phyloP scores from a whole-genome alignment of 208 protist genomes.

The Leishmania mexicana region DNA sequence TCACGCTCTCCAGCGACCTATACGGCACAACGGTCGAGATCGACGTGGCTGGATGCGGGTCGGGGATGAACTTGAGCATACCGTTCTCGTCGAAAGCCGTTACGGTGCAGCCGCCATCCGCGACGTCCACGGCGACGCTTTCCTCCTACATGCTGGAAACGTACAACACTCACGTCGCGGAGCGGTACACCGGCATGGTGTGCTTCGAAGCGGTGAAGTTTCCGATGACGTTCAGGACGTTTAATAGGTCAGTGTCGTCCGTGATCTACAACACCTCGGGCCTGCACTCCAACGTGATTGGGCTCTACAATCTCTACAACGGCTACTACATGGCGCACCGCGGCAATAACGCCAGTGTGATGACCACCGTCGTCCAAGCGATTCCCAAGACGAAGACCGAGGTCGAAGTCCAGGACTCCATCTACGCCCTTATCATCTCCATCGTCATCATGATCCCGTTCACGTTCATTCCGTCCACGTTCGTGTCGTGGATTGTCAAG shows the following conservation, averaged over 20 bases:
- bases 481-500: constrained; percentile 77
- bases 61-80: constrained; percentile 24
- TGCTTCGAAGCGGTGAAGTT: constrained; percentile 34
- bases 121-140: constrained; percentile 21
- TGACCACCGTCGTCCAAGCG: constrained; percentile 31
- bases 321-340: constrained; percentile 30
- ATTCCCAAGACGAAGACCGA: constrained; percentile 53
- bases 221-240: not conserved
- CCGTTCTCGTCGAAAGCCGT: constrained; percentile 27
- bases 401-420: constrained; percentile 25
- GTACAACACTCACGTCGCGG: constrained; percentile 41
- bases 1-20: constrained; percentile 43
- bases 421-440: constrained; percentile 55
- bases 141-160: constrained; percentile 40
- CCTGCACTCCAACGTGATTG: constrained; percentile 44
- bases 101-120: constrained; percentile 9
- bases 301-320: constrained; percentile 42
- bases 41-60: constrained; percentile 28
- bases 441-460: constrained; percentile 78
- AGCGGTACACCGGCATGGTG: constrained; percentile 48
- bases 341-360: constrained; percentile 9
- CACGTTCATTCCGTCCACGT: constrained; percentile 68
- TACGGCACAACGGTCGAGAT: constrained; percentile 45
- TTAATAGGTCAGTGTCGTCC: not conserved
- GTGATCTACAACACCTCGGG: constrained; percentile 68